A percentile compares a stretch with the other conserved stretches of the same genome.
Evolutionary conservation across 257 asterid genomes (phyloP).

Genomic region (Petrea volubilis): DNA sequence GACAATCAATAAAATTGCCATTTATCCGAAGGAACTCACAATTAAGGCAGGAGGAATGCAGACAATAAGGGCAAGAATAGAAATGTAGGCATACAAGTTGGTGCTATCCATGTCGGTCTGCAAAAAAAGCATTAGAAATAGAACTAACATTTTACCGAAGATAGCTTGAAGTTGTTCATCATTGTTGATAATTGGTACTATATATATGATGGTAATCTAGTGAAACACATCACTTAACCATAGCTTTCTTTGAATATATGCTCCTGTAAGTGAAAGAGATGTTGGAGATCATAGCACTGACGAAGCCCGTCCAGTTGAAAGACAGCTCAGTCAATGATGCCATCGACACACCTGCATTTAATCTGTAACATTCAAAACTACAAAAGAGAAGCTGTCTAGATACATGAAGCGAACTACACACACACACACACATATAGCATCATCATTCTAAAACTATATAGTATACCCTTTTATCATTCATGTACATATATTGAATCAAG

Average conservation of each 20-base stretch:
- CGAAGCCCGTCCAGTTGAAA: conserved; percentile 92
- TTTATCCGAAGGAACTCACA: conserved; percentile 39
- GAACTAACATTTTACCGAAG: neutral
- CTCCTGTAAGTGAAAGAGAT: conserved; percentile 99
- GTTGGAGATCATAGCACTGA: conserved; percentile 98
- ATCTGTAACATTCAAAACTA: conserved; percentile 18
- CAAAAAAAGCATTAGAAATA: conserved; percentile 33
- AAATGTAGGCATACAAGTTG: conserved; percentile 82
- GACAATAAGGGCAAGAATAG: conserved; percentile 71
- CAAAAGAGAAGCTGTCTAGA: too few relatives aligned
- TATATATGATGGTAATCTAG: neutral
- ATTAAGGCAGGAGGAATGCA: conserved; percentile 89
- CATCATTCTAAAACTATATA: too few relatives aligned
- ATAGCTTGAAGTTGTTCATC: conserved; percentile 2
- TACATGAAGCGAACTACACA: too few relatives aligned
- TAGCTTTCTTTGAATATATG: conserved; percentile 98
- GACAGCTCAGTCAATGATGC: conserved; percentile 96
- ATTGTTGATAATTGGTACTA: neutral
- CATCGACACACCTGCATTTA: conserved; percentile 94
- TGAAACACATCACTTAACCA: conserved; percentile 46
- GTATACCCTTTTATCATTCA: too few relatives aligned
- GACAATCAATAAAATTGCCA: neutral
- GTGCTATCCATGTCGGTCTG: conserved; percentile 96
- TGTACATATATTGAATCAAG: too few relatives aligned
- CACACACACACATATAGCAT: too few relatives aligned